These are phyloP conservation scores for Mortierella sp. DNA, from an alignment of 371 early-diverging fungal genomes.

Conservation along the genomic window DNA sequence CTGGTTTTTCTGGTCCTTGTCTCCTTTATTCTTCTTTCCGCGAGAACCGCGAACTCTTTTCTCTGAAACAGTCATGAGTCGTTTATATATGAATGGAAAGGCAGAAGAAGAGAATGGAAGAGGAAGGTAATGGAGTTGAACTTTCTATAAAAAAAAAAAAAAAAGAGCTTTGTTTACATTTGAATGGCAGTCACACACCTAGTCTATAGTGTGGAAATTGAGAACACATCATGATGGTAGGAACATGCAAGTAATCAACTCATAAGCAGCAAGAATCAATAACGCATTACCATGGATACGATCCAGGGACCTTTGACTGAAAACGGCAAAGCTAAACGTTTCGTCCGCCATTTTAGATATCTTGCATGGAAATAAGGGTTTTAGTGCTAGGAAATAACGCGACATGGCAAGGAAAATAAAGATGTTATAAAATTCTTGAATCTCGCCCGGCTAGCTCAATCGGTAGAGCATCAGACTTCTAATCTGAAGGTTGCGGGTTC, in stretches of 20 bases:
- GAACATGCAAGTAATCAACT: too few relatives aligned
- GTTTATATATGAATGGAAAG: background rate
- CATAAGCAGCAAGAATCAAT: too few relatives aligned
- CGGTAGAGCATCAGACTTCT: slow-evolving; percentile 98
- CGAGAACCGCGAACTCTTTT: slow-evolving; percentile 55
- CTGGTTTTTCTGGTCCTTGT: slow-evolving; percentile 7
- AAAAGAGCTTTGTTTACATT: background rate
- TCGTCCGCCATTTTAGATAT: too few relatives aligned
- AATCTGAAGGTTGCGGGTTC: slow-evolving; percentile 97
- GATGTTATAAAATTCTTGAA: too few relatives aligned
- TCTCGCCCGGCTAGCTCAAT: slow-evolving; percentile 94
- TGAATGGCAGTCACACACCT: background rate
- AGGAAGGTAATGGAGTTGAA: background rate
- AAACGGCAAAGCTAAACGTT: too few relatives aligned
- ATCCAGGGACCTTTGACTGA: too few relatives aligned
- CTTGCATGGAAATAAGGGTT: too few relatives aligned
- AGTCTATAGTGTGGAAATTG: too few relatives aligned
- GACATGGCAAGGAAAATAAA: too few relatives aligned
- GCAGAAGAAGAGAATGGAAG: background rate
- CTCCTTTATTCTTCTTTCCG: slow-evolving; percentile 50
- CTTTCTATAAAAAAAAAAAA: background rate
- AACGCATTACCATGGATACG: too few relatives aligned
- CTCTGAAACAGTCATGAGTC: slow-evolving; percentile 40
- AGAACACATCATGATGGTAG: too few relatives aligned
- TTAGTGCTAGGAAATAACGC: too few relatives aligned